Evolutionary conservation across 2,329 filamentous ascomycete genomes (phyloP), one percentile per base, ranked within the genome.

Genomic region (Ambrosiella xylebori): DNA sequence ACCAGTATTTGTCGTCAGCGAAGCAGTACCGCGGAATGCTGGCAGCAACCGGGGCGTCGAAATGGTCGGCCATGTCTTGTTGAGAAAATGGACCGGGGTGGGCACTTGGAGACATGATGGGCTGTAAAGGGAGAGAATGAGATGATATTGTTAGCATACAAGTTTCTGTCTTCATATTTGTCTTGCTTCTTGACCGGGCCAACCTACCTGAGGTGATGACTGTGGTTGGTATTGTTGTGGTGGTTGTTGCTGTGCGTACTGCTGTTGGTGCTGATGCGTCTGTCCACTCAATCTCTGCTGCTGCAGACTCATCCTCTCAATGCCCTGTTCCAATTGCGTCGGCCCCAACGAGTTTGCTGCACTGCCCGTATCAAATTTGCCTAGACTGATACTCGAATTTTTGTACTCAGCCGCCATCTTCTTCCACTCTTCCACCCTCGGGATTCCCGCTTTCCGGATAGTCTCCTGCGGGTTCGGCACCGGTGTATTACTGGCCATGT

Each of bases 371-470:
- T 91, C 88, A 64, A 94, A 91, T 71, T 91, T 95, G 64, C 93
- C 93, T 47, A 98, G 74, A 0, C 90, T 91, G 67, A 98, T 97
- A 71, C 93, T 97, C 69, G 90, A 95, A 69, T 97, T 96, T 75
- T 98, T 98, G 73, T 98, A 98, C 63, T 96, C 91, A 58, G 91
- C 91, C 0, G 93, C 90, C 88, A 96, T 96, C 73, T 94, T 95
- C 75, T 98, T 98, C 93, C 93, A 98, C 66, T 98, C 93, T 68
- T 98, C 93, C 2, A 98, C 93, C 65, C 84, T 85, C 11, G 93
- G 93, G 7, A 98, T 90, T 17, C 91, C 90, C 1, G 93, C 93
- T 64, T 84, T 83, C 65, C 82, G 81, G 58, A 98, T 88, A 1
- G 93, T 91, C 37, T 90, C 90, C 35, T 86, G 76, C 0, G 91